Percentiles rank a stretch among this genome's conserved stretches.
These are phyloP conservation scores for Solanum neorickii DNA, from an alignment of 257 asterid species.

Conservation along the genomic window DNA sequence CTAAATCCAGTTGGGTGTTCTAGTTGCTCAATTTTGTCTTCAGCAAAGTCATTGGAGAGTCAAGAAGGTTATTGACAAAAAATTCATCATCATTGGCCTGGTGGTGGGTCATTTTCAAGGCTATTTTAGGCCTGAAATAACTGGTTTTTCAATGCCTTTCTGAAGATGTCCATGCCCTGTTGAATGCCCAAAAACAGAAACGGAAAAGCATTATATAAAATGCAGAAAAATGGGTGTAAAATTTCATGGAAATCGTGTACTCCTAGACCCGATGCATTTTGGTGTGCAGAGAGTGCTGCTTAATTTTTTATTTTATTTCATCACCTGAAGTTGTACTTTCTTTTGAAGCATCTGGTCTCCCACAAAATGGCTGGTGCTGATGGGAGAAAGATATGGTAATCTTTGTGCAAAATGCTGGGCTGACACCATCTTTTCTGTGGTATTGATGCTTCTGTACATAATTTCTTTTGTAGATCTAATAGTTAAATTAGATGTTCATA, in stretches of 20 bases:
- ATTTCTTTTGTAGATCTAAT: not conserved
- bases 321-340: not conserved
- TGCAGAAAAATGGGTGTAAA: not conserved
- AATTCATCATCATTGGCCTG: no score
- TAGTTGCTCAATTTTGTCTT: not conserved
- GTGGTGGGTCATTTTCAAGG: not conserved
- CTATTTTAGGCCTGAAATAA: not conserved
- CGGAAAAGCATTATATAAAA: no score
- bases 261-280: not conserved
- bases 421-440: not conserved
- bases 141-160: not conserved
- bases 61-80: no score
- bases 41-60: not conserved
- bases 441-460: not conserved
- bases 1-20: not conserved
- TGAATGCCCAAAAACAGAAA: no score
- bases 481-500: not conserved
- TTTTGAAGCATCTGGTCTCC: conserved; percentile 62
- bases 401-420: not conserved
- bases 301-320: not conserved
- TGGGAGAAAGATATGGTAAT: conserved; percentile 82
- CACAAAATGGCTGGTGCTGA: conserved; percentile 64
- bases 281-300: not conserved
- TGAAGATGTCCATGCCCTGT: not conserved
- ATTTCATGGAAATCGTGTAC: not conserved